Conservation (phyloP, 2,329 filamentous ascomycete species). For the Calcarisporium arbuscula region DNA sequence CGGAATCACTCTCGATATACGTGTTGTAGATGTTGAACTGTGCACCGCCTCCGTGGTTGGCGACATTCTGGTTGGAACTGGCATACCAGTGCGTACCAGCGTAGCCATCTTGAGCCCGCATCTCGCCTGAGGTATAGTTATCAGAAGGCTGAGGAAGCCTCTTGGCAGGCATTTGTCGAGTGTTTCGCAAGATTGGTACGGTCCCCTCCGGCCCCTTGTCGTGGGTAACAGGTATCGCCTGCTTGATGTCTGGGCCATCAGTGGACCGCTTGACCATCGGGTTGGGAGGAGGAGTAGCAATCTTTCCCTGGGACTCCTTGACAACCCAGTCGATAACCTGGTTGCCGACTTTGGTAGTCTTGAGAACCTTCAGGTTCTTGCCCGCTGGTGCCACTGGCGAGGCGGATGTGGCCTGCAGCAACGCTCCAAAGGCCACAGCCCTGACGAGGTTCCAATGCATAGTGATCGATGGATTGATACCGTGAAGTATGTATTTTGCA, state of each 20-base stretch:
- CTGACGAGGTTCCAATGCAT: no score
- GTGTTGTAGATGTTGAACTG: conserved; percentile 12
- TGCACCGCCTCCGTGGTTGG: conserved; percentile 12
- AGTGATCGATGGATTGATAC: no score
- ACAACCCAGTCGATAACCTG: conserved; percentile 15
- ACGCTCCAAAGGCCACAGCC: no score
- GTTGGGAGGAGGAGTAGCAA: conserved; percentile 9
- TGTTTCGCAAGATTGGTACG: conserved; percentile 12
- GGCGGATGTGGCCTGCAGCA: no score
- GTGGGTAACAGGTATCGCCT: no score
- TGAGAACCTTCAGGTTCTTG: no score
- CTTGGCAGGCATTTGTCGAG: conserved; percentile 7
- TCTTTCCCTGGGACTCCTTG: conserved; percentile 10
- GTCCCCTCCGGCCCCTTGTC: conserved; percentile 12
- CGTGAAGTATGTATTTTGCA: no score
- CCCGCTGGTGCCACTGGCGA: no score
- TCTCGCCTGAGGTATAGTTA: background rate
- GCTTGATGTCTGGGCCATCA: no score
- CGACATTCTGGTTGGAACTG: conserved; percentile 7
- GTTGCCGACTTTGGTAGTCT: no score
- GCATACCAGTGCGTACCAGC: conserved; percentile 15
- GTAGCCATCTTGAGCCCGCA: conserved; percentile 1
- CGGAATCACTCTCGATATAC: conserved; percentile 8
- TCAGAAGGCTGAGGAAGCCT: conserved; percentile 2
- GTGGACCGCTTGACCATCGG: no score